Conservation (phyloP, 805 yeast species). For the Saccharomycopsis sp. region DNA sequence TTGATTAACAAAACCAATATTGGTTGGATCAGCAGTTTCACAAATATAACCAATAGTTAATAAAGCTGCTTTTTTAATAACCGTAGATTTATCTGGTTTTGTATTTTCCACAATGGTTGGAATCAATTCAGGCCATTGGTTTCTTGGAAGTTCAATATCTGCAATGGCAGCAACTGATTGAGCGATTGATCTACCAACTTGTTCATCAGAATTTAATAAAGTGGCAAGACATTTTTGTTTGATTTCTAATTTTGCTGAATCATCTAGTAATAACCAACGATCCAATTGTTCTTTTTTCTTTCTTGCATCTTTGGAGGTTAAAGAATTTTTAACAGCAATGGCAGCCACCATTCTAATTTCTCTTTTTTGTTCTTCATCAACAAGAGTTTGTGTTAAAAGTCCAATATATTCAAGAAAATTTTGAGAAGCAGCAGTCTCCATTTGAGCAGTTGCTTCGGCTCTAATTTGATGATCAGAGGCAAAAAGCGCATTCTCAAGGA, state of each 20-base stretch:
- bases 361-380: slow-evolving; percentile 47
- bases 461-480: slow-evolving; percentile 57
- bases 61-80: slow-evolving; percentile 78
- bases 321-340: slow-evolving; percentile 74
- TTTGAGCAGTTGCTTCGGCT: slow-evolving; percentile 68
- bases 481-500: slow-evolving; percentile 72
- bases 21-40: slow-evolving; percentile 81
- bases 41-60: slow-evolving; percentile 92
- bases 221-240: slow-evolving; percentile 56
- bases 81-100: slow-evolving; percentile 60
- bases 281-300: slow-evolving; percentile 49
- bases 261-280: slow-evolving; percentile 64
- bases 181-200: slow-evolving; percentile 83
- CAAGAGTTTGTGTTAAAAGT: slow-evolving; percentile 60
- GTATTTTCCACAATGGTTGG: slow-evolving; percentile 80
- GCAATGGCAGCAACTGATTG: slow-evolving; percentile 96
- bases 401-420: slow-evolving; percentile 70
- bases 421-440: slow-evolving; percentile 57
- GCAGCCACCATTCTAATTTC: slow-evolving; percentile 93
- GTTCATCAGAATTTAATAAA: slow-evolving; percentile 52
- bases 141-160: slow-evolving; percentile 82
- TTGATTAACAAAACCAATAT: slow-evolving; percentile 68
- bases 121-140: slow-evolving; percentile 84
- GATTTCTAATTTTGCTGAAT: slow-evolving; percentile 46
- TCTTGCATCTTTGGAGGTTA: slow-evolving; percentile 68